Conservation (phyloP, 495 filamentous ascomycete species). For the Melanomma pulvis-pyrius region DNA sequence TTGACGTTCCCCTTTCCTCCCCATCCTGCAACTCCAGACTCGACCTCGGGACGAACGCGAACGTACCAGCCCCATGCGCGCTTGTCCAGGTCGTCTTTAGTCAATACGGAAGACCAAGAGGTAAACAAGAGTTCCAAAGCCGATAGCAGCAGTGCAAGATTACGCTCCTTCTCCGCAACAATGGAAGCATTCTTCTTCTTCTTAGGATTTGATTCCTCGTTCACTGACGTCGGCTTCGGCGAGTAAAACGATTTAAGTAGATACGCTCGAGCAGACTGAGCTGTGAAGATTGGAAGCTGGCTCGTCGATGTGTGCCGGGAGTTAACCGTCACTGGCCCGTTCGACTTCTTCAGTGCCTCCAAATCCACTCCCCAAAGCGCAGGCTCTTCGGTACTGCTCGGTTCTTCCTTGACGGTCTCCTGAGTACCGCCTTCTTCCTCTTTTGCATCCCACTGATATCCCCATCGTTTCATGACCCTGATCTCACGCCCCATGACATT, state of each 20-base stretch:
- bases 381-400: constrained; percentile 46
- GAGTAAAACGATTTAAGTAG: constrained; percentile 62
- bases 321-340: constrained; percentile 33
- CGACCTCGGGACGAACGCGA: constrained; percentile 71
- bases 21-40: constrained; percentile 73
- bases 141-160: constrained; percentile 65
- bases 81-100: constrained; percentile 65
- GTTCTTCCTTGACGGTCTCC: constrained; percentile 35
- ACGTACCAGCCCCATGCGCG: constrained; percentile 82
- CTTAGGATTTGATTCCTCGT: constrained; percentile 13
- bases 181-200: constrained; percentile 45
- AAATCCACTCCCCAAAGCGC: constrained; percentile 80
- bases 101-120: constrained; percentile 66
- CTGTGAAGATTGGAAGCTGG: constrained; percentile 66
- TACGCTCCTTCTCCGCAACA: constrained; percentile 61
- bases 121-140: constrained; percentile 68
- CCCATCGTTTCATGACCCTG: constrained; percentile 72
- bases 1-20: constrained; percentile 74
- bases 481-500: constrained; percentile 73
- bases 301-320: constrained; percentile 32
- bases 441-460: constrained; percentile 66
- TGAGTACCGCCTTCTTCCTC: constrained; percentile 38
- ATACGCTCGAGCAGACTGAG: constrained; percentile 64
- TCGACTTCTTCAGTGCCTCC: constrained; percentile 60
- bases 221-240: constrained; percentile 25